These are phyloP conservation scores for Dioscorea cayenensis DNA, from an alignment of 116 monocot species.

Conservation along the genomic window DNA sequence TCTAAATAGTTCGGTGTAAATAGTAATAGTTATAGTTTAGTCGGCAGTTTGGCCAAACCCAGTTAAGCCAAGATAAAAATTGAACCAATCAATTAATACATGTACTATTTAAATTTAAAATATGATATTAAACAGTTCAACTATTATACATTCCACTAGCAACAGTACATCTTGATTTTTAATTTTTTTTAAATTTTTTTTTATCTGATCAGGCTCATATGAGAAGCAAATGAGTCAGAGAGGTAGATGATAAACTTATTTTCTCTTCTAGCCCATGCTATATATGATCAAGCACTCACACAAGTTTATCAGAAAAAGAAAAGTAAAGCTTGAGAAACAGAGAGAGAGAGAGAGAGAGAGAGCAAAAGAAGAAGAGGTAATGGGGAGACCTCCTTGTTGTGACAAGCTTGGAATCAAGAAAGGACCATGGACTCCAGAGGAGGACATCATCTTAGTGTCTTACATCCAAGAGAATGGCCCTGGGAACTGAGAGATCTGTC, in stretches of 20 bases:
- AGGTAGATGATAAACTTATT: constrained; percentile 22
- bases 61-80: too few species aligned
- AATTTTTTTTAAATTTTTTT: too few species aligned
- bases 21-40: too few species aligned
- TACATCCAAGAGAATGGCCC: constrained; percentile 64
- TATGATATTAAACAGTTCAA: too few species aligned
- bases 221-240: constrained; percentile 15
- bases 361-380: constrained; percentile 1
- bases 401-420: constrained; percentile 60
- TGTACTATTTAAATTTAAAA: too few species aligned
- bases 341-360: constrained; percentile 10
- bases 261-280: neutral
- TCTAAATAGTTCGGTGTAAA: too few species aligned
- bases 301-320: constrained; percentile 7
- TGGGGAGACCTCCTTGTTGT: constrained; percentile 61
- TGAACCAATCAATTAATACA: too few species aligned
- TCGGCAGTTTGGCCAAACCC: too few species aligned
- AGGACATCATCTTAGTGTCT: constrained; percentile 48
- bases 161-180: too few species aligned
- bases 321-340: neutral
- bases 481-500: constrained; percentile 57
- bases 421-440: constrained; percentile 69
- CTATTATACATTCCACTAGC: too few species aligned
- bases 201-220: too few species aligned
- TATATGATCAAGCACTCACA: constrained; percentile 23